Percentiles rank a stretch among this genome's conserved stretches.
Conservation (phyloP, 306 rosid genomes). For the Betula pendula region DNA sequence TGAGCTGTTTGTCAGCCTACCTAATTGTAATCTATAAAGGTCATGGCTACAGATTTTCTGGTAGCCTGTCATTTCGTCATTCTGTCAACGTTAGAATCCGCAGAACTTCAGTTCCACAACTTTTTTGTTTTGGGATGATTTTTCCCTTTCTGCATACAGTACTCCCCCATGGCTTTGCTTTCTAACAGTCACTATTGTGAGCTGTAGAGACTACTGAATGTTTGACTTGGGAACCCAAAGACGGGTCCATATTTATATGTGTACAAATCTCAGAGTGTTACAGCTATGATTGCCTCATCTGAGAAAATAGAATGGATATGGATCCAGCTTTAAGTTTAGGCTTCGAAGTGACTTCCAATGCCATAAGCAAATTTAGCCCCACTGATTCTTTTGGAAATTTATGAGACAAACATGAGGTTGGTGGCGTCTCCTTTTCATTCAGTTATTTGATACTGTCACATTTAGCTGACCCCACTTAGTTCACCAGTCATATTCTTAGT, state of each 20-base stretch:
- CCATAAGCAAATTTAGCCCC: constrained; percentile 41
- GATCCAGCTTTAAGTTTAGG: constrained; percentile 47
- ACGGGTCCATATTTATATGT: neutral
- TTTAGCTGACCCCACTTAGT: constrained; percentile 34
- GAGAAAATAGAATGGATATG: neutral
- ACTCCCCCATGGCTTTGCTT: too few relatives aligned
- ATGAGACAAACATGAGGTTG: constrained; percentile 41
- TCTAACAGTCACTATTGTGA: neutral
- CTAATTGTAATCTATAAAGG: neutral
- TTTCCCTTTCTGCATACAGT: too few relatives aligned
- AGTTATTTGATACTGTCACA: constrained; percentile 40
- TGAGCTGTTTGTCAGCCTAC: neutral
- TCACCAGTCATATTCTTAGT: constrained; percentile 12
- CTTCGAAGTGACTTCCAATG: constrained; percentile 44
- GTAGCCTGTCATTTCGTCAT: constrained; percentile 2
- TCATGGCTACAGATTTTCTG: neutral
- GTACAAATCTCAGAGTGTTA: neutral
- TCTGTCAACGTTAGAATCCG: neutral
- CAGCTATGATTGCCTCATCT: constrained; percentile 1
- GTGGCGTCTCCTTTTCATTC: constrained; percentile 58
- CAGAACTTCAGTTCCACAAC: neutral
- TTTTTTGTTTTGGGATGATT: neutral
- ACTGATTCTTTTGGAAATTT: constrained; percentile 37
- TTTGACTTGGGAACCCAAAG: neutral
- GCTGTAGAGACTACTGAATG: neutral